Conservation (phyloP, 2,329 filamentous ascomycete genomes). For the Trichoderma koningiopsis region DNA sequence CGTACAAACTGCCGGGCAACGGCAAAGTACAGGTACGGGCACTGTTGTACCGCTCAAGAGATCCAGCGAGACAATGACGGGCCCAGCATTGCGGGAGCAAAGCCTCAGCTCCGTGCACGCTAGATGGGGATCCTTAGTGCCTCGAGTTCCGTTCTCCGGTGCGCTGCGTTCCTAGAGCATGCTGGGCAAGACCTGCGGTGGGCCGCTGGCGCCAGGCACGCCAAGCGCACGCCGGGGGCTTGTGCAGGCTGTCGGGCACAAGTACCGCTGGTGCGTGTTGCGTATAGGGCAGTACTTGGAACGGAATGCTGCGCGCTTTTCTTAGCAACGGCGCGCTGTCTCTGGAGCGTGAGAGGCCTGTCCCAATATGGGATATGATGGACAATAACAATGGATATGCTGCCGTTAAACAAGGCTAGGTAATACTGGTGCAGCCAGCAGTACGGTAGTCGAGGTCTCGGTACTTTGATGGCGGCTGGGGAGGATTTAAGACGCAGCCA, state of each 20-base stretch:
- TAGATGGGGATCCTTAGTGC: background rate
- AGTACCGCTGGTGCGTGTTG: background rate
- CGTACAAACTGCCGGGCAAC: too few species aligned
- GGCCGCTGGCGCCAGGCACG: slow-evolving; percentile 20
- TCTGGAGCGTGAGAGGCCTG: background rate
- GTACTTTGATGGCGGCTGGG: slow-evolving; percentile 1
- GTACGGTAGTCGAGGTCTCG: background rate
- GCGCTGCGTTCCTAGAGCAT: slow-evolving; percentile 27
- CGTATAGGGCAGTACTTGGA: background rate
- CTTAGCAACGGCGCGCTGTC: background rate
- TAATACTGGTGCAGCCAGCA: background rate
- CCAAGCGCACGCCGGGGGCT: slow-evolving; percentile 4
- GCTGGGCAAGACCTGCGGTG: slow-evolving; percentile 15
- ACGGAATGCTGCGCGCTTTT: background rate
- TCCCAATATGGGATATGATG: background rate
- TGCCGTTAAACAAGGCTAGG: background rate
- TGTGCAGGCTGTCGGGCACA: background rate
- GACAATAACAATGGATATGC: background rate
- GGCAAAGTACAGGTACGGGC: background rate
- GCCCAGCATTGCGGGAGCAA: background rate
- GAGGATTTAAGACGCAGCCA: background rate
- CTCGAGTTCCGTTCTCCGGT: background rate
- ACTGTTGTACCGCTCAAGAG: background rate
- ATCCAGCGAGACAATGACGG: background rate
- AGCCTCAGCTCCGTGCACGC: background rate